phyloP scores from a whole-genome alignment of 2,329 filamentous ascomycete genomes.

The Coniochaeta ligniaria region DNA sequence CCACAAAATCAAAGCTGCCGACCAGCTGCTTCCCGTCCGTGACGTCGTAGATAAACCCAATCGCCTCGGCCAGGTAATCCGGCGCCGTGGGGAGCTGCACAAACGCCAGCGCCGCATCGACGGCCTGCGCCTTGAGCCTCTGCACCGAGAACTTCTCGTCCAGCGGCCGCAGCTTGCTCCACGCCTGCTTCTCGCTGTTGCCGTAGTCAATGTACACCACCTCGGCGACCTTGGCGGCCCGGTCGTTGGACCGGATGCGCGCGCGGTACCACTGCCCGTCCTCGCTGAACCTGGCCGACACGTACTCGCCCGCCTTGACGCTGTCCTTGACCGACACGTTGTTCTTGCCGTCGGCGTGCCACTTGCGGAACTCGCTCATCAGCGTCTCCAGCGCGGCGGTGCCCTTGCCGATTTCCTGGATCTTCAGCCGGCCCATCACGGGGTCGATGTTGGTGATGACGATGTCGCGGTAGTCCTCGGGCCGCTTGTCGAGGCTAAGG shows the following conservation, averaged over 20 bases:
- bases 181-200: constrained; percentile 83
- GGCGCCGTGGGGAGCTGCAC: constrained; percentile 76
- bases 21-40: constrained; percentile 74
- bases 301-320: constrained; percentile 86
- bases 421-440: constrained; percentile 68
- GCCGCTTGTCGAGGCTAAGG: constrained; percentile 57
- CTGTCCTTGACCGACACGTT: constrained; percentile 63
- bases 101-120: constrained; percentile 81
- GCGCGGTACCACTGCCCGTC: constrained; percentile 95
- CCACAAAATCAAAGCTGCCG: constrained; percentile 82
- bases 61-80: constrained; percentile 78
- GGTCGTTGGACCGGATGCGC: constrained; percentile 85
- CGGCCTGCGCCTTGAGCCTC: constrained; percentile 80
- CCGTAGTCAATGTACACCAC: constrained; percentile 95
- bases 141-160: constrained; percentile 73
- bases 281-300: constrained; percentile 82
- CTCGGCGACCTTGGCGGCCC: constrained; percentile 79
- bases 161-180: constrained; percentile 76
- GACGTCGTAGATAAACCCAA: constrained; percentile 66
- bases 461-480: constrained; percentile 83
- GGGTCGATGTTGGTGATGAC: constrained; percentile 85
- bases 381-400: constrained; percentile 78
- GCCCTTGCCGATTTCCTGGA: constrained; percentile 83
- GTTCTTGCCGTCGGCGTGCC: constrained; percentile 82
- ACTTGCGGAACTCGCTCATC: constrained; percentile 86